Percentiles rank a stretch among this genome's conserved stretches.
These are phyloP conservation scores for Stromatinia cepivora DNA, from an alignment of 2,329 filamentous ascomycete species.

Conservation along the genomic window DNA sequence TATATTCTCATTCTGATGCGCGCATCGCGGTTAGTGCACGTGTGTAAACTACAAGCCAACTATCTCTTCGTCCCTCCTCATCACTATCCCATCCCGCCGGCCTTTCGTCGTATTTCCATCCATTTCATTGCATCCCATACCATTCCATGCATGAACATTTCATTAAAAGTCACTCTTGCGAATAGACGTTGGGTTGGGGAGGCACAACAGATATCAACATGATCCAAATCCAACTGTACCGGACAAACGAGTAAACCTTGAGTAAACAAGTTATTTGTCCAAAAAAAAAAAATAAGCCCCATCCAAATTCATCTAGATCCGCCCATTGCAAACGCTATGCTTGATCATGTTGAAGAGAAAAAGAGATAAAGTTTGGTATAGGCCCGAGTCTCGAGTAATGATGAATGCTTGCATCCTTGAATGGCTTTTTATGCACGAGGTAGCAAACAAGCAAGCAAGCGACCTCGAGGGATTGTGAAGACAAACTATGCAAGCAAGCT, in stretches of 20 bases:
- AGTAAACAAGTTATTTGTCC: background rate
- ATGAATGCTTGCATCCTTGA: background rate
- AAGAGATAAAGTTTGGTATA: background rate
- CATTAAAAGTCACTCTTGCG: too few species aligned
- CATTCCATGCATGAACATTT: background rate
- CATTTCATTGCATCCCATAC: too few species aligned
- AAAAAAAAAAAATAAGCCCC: background rate
- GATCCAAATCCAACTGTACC: background rate
- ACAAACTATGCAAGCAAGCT: conserved; percentile 6
- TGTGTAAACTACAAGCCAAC: background rate
- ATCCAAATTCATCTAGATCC: background rate
- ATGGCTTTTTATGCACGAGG: background rate
- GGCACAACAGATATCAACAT: background rate
- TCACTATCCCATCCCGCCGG: background rate
- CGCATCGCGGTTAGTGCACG: background rate
- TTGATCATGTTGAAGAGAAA: background rate
- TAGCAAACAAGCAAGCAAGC: conserved; percentile 2
- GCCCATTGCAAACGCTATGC: background rate
- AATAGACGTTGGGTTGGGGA: background rate
- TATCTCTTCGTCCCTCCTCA: background rate
- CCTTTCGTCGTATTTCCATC: too few species aligned
- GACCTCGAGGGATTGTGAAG: background rate
- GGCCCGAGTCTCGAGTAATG: background rate
- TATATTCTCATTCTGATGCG: background rate
- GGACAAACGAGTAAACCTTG: background rate